Conservation (phyloP, 495 filamentous ascomycete species). For the Podospora tetraspora region DNA sequence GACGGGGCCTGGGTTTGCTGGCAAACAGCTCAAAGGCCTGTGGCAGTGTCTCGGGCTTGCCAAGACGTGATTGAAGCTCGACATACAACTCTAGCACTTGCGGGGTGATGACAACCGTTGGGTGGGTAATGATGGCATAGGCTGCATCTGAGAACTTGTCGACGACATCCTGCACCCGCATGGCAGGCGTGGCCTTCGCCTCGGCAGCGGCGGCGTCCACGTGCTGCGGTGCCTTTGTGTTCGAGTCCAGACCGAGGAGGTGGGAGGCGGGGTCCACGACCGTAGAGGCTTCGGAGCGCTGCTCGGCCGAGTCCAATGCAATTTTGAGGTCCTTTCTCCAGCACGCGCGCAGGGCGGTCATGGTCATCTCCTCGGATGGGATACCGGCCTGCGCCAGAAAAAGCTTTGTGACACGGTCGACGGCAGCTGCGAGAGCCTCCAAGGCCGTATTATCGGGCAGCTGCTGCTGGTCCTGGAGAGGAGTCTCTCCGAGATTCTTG, state of each 20-base stretch:
- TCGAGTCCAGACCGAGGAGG: conserved; percentile 27
- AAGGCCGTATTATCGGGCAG: conserved; percentile 12
- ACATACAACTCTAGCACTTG: conserved; percentile 64
- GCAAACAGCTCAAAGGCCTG: conserved; percentile 77
- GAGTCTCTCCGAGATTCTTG: neutral
- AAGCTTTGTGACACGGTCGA: conserved; percentile 28
- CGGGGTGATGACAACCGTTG: conserved; percentile 76
- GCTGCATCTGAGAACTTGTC: conserved; percentile 48
- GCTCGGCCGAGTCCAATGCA: conserved; percentile 10
- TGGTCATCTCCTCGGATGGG: conserved; percentile 29
- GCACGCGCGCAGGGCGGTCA: conserved; percentile 30
- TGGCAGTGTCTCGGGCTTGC: conserved; percentile 66
- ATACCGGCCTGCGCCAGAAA: conserved; percentile 29
- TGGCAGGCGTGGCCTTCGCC: neutral
- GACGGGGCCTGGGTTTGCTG: conserved; percentile 67
- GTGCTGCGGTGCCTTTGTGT: conserved; percentile 11
- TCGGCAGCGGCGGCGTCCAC: conserved; percentile 9
- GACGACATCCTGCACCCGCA: conserved; percentile 28
- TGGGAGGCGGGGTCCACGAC: conserved; percentile 17
- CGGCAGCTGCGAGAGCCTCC: conserved; percentile 19
- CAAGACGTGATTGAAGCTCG: conserved; percentile 62
- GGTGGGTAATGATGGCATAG: conserved; percentile 63
- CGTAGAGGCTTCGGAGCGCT: conserved; percentile 16
- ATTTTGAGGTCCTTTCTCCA: conserved; percentile 20
- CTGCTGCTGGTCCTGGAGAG: neutral